Conservation (phyloP, 2,329 filamentous ascomycete genomes). For the Colletotrichum navitas region DNA sequence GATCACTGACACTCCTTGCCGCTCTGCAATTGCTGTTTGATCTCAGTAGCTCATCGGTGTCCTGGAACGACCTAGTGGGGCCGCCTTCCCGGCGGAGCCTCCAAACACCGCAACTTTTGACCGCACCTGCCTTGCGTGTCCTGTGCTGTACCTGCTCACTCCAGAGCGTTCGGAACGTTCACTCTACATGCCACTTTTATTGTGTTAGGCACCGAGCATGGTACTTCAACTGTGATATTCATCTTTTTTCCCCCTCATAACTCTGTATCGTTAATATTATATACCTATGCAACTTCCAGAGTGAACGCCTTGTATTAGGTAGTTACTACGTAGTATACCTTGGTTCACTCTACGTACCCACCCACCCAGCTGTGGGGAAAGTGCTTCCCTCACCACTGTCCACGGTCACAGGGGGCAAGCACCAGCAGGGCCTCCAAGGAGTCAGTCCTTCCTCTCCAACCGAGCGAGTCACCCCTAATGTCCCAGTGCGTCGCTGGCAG, state of each 20-base stretch:
- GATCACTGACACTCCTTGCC: not conserved
- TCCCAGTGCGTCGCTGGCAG: slow-evolving; percentile 1
- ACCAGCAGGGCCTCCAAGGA: not conserved
- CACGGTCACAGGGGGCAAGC: not conserved
- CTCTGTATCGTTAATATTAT: too few relatives aligned
- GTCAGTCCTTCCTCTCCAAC: not conserved
- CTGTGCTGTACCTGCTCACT: not conserved
- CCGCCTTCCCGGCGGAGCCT: slow-evolving; percentile 25
- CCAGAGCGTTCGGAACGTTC: not conserved
- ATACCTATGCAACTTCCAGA: too few relatives aligned
- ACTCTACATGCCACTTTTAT: too few relatives aligned
- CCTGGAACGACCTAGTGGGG: slow-evolving; percentile 25
- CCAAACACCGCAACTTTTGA: slow-evolving; percentile 2
- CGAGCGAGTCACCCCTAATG: too few relatives aligned
- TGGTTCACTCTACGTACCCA: too few relatives aligned
- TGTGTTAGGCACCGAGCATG: too few relatives aligned
- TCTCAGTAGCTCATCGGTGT: not conserved
- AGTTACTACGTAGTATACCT: too few relatives aligned
- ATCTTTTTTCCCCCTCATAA: too few relatives aligned
- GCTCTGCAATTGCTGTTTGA: not conserved
- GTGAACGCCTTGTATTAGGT: too few relatives aligned
- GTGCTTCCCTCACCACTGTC: not conserved
- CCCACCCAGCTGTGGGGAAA: not conserved
- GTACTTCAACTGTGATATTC: too few relatives aligned
- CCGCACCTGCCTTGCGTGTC: not conserved